phyloP scores from a whole-genome alignment of 495 filamentous ascomycete species.

The Talaromyces thailandensis region DNA sequence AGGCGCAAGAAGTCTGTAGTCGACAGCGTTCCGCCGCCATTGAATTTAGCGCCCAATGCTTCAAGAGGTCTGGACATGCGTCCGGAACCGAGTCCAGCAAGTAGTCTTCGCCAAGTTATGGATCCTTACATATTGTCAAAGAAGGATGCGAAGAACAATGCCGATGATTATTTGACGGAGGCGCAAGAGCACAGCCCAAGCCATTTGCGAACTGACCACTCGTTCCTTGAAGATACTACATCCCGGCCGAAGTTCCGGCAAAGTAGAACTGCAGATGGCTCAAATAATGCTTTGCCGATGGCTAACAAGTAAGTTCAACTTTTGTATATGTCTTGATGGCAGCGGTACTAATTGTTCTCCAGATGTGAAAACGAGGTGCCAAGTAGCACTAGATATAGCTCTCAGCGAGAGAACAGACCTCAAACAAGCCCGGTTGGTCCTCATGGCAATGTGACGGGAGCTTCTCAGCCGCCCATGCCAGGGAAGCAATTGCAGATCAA shows the following conservation, averaged over 20 bases:
- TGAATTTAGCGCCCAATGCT: constrained; percentile 19
- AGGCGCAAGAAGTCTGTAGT: constrained; percentile 80
- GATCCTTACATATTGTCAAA: constrained; percentile 59
- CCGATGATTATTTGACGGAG: constrained; percentile 15
- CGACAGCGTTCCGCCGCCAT: constrained; percentile 38
- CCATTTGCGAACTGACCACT: not conserved
- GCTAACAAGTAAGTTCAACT: constrained; percentile 1
- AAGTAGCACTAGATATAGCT: constrained; percentile 8
- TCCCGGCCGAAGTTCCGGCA: constrained; percentile 3
- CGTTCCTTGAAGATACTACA: constrained; percentile 11
- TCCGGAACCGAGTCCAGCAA: constrained; percentile 62
- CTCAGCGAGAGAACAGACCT: not conserved
- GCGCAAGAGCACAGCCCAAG: not conserved
- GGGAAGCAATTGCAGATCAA: not conserved
- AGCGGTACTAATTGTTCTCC: constrained; percentile 37
- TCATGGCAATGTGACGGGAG: not conserved
- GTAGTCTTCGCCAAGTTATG: constrained; percentile 85
- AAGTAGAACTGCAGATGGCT: constrained; percentile 1
- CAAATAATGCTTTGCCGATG: not conserved
- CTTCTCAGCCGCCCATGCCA: not conserved
- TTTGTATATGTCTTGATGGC: not conserved
- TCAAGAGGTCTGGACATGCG: constrained; percentile 22
- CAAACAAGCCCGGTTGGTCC: constrained; percentile 4
- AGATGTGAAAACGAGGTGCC: constrained; percentile 41
- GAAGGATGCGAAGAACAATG: constrained; percentile 16